Evolutionary conservation across 2,329 filamentous ascomycete species (phyloP).

Genomic region (Paecilomyces dactylethromorphus): DNA sequence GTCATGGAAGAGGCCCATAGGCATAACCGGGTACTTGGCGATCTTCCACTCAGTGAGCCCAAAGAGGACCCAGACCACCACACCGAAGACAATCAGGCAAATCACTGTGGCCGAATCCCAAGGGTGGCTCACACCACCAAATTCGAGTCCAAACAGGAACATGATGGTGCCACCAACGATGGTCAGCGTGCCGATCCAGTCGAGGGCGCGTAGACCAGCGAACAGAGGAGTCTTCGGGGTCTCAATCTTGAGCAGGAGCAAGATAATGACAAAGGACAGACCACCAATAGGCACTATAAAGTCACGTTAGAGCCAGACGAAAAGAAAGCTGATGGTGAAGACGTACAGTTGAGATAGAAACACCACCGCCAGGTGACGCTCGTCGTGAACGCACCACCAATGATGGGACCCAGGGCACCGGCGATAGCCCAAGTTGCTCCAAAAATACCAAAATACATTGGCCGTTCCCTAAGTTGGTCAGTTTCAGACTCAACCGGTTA

Average conservation of each 20-base stretch:
- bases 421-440: slow-evolving; percentile 58
- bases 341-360: slow-evolving; percentile 52
- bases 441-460: slow-evolving; percentile 57
- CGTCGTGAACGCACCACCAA: slow-evolving; percentile 57
- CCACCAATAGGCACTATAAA: slow-evolving; percentile 51
- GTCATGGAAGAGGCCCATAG: slow-evolving; percentile 61
- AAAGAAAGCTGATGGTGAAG: background rate
- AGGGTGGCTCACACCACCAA: slow-evolving; percentile 68
- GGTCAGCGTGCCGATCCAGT: slow-evolving; percentile 56
- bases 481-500: background rate
- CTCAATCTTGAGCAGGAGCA: slow-evolving; percentile 56
- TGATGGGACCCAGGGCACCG: slow-evolving; percentile 52
- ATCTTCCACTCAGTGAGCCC: slow-evolving; percentile 65
- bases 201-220: slow-evolving; percentile 54
- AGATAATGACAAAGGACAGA: slow-evolving; percentile 50
- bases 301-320: slow-evolving; percentile 5
- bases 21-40: slow-evolving; percentile 73
- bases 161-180: slow-evolving; percentile 76
- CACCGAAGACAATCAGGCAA: slow-evolving; percentile 70
- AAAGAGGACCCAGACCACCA: slow-evolving; percentile 59
- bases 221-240: slow-evolving; percentile 54
- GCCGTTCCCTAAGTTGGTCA: slow-evolving; percentile 37
- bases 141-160: slow-evolving; percentile 79
- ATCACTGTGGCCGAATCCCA: slow-evolving; percentile 72
- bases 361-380: slow-evolving; percentile 56